A percentile compares a stretch with the other conserved stretches of the same genome.
Conservation (phyloP, 345 rosid genomes). For the Populus davidiana region DNA sequence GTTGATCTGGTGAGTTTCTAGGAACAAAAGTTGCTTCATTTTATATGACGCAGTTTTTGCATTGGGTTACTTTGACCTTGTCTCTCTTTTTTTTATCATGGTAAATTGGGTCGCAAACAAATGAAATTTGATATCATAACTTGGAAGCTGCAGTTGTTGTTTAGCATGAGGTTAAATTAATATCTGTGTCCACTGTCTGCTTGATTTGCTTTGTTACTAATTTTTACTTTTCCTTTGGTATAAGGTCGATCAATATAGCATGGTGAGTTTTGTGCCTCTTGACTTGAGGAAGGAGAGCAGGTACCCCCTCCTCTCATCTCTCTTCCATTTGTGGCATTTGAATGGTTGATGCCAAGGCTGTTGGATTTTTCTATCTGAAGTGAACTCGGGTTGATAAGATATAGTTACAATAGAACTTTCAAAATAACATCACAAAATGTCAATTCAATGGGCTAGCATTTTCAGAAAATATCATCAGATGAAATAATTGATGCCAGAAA, state of each 20-base stretch:
- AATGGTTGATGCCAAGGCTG: too few relatives aligned
- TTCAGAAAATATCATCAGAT: too few relatives aligned
- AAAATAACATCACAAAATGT: too few relatives aligned
- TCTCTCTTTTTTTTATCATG: background rate
- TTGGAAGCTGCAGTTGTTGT: background rate
- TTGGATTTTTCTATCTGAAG: too few relatives aligned
- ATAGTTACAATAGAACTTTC: too few relatives aligned
- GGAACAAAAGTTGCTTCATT: background rate
- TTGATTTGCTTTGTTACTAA: background rate
- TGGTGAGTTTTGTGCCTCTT: constrained; percentile 85
- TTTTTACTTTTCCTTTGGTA: background rate
- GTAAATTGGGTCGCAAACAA: background rate
- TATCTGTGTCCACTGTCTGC: background rate
- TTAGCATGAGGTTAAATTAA: background rate
- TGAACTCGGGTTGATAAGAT: too few relatives aligned
- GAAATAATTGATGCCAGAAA: too few relatives aligned
- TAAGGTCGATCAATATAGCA: constrained; percentile 79
- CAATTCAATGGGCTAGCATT: too few relatives aligned
- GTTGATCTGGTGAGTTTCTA: constrained; percentile 58
- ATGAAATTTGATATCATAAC: background rate
- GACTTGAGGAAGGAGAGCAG: constrained; percentile 75
- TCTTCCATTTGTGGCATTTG: background rate
- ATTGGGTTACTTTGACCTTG: background rate
- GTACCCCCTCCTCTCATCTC: constrained; percentile 23
- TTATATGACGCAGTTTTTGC: background rate